Base-by-base conservation (phyloP, 768 basidiomycete genomes). In the Tricholoma saponaceum region DNA sequence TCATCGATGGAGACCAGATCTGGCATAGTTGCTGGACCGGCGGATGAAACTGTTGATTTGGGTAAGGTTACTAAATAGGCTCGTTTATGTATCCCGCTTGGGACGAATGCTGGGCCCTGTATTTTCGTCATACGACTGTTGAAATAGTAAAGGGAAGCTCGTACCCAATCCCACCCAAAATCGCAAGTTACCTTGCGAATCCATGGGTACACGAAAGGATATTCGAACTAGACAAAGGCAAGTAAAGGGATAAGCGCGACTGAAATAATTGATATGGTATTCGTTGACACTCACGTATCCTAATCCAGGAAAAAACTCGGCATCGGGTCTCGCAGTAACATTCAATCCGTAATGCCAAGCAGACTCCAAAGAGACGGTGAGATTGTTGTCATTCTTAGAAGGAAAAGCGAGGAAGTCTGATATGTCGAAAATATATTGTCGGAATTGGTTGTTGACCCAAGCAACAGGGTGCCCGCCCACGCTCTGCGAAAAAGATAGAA, bases 141-240 rank as follows among this genome's bases (percentile, higher is more conserved):
- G 28, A 50, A 30, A 30, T 8, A 18, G 14, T 5, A 25, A 50
- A 5, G 7, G 10, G 12, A 28, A 23, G 20, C 3, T 55, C 66
- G 23, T 57, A 83, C 80, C 83, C 82, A 84, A 66, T 85, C 83
- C 82, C 83, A 85, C 1, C 84, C 83, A 58, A 83, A 85, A 63
- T 85, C 83, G 3, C 76, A 77, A 30, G 76, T 70, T 2, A 75
- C 72, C 64, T 85, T 83, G 1, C 83, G 76, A 25, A 83, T 71
- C 68, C 73, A 83, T 26, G 75, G 71, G 51, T 77, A 77, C 33
- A 78, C 73, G 12, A 72, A 75, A 9, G 81, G 77, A 58, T 79
- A 82, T 60, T 82, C 82, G 54, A 74, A 83, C 80, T 83, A 39
- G 22, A 30, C n/a, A n/a, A 28, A 28, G 16, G 26, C 7, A 30